phyloP scores from a whole-genome alignment of 2,329 filamentous ascomycete genomes.

The Fusarium haematococcum region DNA sequence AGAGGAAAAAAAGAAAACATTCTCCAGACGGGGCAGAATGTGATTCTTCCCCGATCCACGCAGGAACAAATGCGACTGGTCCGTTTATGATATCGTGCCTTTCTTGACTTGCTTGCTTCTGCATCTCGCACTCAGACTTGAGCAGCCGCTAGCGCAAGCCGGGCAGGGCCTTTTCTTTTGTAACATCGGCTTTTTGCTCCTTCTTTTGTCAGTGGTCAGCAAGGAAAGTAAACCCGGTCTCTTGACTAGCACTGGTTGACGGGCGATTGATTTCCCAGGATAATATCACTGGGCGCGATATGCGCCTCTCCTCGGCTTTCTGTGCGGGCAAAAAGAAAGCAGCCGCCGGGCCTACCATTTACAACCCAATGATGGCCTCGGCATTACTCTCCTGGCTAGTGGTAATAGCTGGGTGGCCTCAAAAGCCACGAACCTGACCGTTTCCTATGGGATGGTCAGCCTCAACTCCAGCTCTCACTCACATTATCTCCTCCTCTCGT shows the following conservation, averaged over 20 bases:
- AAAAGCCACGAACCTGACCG: not conserved
- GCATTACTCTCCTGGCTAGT: not conserved
- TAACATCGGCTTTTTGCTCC: slow-evolving; percentile 8
- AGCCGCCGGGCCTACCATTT: not conserved
- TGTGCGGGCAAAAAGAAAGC: not conserved
- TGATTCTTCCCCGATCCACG: not conserved
- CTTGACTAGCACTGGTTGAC: not conserved
- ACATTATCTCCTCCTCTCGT: slow-evolving; percentile 25
- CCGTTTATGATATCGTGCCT: slow-evolving; percentile 15
- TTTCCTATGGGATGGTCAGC: not conserved
- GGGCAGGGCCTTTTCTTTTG: not conserved
- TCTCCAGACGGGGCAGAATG: not conserved
- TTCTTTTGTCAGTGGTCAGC: slow-evolving; percentile 9
- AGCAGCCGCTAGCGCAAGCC: slow-evolving; percentile 29
- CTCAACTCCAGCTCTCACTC: slow-evolving; percentile 25
- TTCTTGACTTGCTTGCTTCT: not conserved
- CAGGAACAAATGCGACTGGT: not conserved
- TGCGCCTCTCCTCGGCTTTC: not conserved
- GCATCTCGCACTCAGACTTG: slow-evolving; percentile 25
- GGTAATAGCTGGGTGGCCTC: not conserved
- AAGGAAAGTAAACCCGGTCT: slow-evolving; percentile 14
- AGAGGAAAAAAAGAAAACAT: not conserved
- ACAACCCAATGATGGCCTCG: slow-evolving; percentile 3
- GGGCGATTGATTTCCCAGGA: not conserved
- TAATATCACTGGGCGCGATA: not conserved